Evolutionary conservation across 2,329 filamentous ascomycete species (phyloP).

Genomic region (Neocatenulostroma microsporum): DNA sequence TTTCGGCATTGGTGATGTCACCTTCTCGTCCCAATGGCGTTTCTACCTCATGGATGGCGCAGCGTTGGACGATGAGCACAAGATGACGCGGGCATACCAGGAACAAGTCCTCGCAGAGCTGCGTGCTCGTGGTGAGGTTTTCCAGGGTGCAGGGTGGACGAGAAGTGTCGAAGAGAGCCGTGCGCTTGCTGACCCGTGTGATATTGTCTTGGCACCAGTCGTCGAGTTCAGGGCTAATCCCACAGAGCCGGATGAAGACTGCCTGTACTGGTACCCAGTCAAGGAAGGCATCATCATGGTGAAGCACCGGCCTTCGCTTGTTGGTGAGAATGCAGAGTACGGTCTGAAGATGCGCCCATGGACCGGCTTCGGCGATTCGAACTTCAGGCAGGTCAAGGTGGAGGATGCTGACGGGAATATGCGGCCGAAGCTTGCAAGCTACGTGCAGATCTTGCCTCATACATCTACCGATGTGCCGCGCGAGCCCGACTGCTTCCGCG

Average conservation of each 20-base stretch:
- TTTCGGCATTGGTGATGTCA: too few relatives aligned
- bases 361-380: background rate
- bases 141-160: background rate
- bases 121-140: background rate
- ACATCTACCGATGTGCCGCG: background rate
- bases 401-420: background rate
- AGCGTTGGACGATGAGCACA: background rate
- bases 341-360: background rate
- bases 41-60: background rate
- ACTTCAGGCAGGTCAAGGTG: background rate
- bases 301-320: background rate
- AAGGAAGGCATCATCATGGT: background rate
- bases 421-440: background rate
- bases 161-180: background rate
- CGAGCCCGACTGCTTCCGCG: background rate
- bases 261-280: background rate
- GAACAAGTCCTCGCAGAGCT: background rate
- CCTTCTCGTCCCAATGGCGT: too few relatives aligned
- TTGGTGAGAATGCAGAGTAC: background rate
- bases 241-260: background rate
- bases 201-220: background rate
- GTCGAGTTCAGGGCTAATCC: background rate
- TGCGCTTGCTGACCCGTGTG: background rate
- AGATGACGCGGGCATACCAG: background rate
- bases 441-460: background rate